Conservation (phyloP, 192 early-diverging fungal species). For the Chytriomyces sp. region DNA sequence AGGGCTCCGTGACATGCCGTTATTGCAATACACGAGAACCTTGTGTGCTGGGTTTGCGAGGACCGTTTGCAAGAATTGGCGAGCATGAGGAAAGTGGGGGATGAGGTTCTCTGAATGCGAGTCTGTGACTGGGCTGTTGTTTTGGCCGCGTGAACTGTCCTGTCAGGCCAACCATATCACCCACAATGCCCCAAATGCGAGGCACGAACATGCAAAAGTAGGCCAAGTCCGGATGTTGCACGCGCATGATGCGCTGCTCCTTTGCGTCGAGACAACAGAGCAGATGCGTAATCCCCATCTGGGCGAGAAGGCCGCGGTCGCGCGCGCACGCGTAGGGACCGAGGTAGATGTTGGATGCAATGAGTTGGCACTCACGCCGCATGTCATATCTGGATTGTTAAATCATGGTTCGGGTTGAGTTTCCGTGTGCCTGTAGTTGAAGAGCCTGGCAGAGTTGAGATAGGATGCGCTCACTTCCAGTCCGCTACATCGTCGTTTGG, state of each 20-base stretch:
- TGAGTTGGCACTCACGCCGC: constrained; percentile 81
- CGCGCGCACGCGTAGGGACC: constrained; percentile 78
- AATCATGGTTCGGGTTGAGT: background rate
- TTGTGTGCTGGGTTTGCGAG: constrained; percentile 32
- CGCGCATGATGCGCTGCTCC: constrained; percentile 65
- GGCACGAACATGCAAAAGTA: constrained; percentile 66
- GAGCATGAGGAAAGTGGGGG: constrained; percentile 69
- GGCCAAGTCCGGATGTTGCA: constrained; percentile 55
- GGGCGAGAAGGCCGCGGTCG: constrained; percentile 57
- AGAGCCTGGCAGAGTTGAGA: background rate
- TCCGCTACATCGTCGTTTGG: background rate
- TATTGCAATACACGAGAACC: constrained; percentile 56
- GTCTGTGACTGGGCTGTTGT: constrained; percentile 69
- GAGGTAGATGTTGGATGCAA: constrained; percentile 68
- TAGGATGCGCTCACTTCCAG: background rate
- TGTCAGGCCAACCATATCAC: no score
- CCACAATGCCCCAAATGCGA: background rate
- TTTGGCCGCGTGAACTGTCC: no score
- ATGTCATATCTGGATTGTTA: constrained; percentile 63
- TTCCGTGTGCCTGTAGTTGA: background rate
- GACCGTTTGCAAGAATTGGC: constrained; percentile 53
- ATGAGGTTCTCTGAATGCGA: constrained; percentile 83
- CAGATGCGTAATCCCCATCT: constrained; percentile 71
- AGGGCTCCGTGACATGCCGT: constrained; percentile 82
- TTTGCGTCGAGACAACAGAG: constrained; percentile 73